These are phyloP conservation scores for Globisporangium acanthophoron DNA, from an alignment of 352 stramenopile species.

Conservation along the genomic window DNA sequence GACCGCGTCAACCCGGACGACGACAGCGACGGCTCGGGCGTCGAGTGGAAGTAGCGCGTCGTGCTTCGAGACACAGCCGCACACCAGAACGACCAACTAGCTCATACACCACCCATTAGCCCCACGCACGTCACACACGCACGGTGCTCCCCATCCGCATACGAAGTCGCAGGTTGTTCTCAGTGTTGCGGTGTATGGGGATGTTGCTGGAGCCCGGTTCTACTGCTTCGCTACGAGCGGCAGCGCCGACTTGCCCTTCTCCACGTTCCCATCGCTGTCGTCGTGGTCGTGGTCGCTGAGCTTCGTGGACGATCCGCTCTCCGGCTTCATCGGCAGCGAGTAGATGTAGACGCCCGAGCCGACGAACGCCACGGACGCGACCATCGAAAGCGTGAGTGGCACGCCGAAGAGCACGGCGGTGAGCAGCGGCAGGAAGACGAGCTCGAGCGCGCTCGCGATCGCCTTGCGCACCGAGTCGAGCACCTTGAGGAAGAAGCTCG, in stretches of 20 bases:
- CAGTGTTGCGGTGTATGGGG: neutral
- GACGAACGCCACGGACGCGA: constrained; percentile 57
- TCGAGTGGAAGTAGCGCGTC: constrained; percentile 53
- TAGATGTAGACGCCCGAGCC: constrained; percentile 78
- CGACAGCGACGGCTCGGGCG: constrained; percentile 25
- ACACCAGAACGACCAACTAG: neutral
- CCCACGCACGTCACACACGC: neutral
- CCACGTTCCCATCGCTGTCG: neutral
- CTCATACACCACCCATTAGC: neutral
- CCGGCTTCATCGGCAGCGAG: constrained; percentile 47
- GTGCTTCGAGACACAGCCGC: neutral
- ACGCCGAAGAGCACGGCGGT: constrained; percentile 58
- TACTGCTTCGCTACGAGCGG: neutral
- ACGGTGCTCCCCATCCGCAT: neutral
- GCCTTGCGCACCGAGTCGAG: constrained; percentile 79
- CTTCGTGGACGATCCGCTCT: neutral
- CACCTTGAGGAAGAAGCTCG: constrained; percentile 74
- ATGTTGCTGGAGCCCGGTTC: too few species aligned
- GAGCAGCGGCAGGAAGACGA: constrained; percentile 67
- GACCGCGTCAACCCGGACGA: constrained; percentile 32
- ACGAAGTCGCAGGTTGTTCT: too few species aligned
- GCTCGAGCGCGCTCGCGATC: constrained; percentile 68
- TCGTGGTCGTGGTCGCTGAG: neutral
- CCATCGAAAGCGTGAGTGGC: constrained; percentile 46
- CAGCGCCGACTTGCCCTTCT: constrained; percentile 2